These are phyloP conservation scores for Echinosophora koreensis DNA, from an alignment of 306 rosid species.

Conservation along the genomic window DNA sequence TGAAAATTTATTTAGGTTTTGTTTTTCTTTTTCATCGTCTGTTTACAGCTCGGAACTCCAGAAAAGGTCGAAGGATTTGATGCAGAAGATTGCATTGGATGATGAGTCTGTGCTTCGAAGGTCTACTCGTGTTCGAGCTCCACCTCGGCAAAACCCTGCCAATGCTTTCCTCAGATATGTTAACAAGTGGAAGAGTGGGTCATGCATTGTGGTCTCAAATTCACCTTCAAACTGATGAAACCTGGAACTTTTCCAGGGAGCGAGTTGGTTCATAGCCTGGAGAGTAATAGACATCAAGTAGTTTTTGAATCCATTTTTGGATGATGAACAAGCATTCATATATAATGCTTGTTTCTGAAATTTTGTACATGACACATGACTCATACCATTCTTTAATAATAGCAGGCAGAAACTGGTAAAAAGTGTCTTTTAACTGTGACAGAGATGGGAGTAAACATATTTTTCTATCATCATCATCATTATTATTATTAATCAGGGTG, in stretches of 20 bases:
- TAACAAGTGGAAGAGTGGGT: conserved; percentile 79
- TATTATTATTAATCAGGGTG: neutral
- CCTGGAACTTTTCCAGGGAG: conserved; percentile 17
- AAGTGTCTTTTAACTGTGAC: neutral
- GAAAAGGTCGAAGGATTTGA: conserved; percentile 72
- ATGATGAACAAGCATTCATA: conserved; percentile 42
- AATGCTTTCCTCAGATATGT: conserved; percentile 81
- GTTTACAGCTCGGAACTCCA: conserved; percentile 66
- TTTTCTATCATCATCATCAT: too few relatives aligned
- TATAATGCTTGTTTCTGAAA: conserved; percentile 48
- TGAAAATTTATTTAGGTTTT: neutral
- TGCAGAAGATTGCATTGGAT: conserved; percentile 62
- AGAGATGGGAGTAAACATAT: neutral
- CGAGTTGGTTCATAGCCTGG: conserved; percentile 14
- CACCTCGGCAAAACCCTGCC: conserved; percentile 84
- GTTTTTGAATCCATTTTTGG: conserved; percentile 40
- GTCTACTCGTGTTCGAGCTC: conserved; percentile 94
- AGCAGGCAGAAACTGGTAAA: conserved; percentile 19
- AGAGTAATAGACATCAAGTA: conserved; percentile 35
- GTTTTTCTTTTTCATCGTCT: conserved; percentile 17
- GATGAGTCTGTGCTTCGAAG: conserved; percentile 84
- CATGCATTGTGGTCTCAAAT: neutral
- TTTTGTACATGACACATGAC: conserved; percentile 49
- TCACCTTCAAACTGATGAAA: conserved; percentile 13
- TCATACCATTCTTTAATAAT: conserved; percentile 40